Evolutionary conservation across 805 yeast species (phyloP), one percentile per base, ranked within the genome.

Genomic region (Lachancea thermotolerans): DNA sequence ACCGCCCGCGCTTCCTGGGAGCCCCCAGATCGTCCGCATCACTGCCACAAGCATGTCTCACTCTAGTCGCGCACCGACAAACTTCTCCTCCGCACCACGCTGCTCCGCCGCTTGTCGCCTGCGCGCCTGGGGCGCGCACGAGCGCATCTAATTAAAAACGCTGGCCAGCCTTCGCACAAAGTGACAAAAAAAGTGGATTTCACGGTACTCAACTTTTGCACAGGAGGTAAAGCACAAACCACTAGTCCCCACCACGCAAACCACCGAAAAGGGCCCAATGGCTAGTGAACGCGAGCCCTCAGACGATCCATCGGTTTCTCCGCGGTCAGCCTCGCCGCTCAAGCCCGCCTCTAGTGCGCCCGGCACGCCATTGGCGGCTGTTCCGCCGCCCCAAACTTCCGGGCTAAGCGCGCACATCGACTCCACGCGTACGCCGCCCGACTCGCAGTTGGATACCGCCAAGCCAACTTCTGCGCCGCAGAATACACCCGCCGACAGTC

Each of bases 401-500:
- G 35, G 36, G 18, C 25, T 42, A 37, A 37, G 41, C 41, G 46
- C 41, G 32, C 41, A 37, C 15, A 33, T 35, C 15, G 18, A 21
- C 15, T 25, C 45, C 14, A 25, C 25, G 12, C 27, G 27, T 10
- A 27, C 39, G 34, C 17, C 17, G 15, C 15, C 39, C 21, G 41
- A 50, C 40, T 54, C 52, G 31, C 45, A 54, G 35, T 38, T 50
- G 18, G 45, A 50, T 25, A 45, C 51, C 4, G 53, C 52, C 10
- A 47, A 50, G 37, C 53, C 56, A 4, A 57, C 60, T 2, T 49
- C 51, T 18, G 59, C 49, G 15, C 64, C 64, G 25, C 57, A 59
- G 37, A 59, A 59, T 46, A 58, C 64, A 16, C 64, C 64, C 2
- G 59, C 50, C 14, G 50, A 53, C 10, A 57, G 56, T 21, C 58